phyloP scores from a whole-genome alignment of 371 early-diverging fungal species.

The Thermomucor indicae-seudaticae region DNA sequence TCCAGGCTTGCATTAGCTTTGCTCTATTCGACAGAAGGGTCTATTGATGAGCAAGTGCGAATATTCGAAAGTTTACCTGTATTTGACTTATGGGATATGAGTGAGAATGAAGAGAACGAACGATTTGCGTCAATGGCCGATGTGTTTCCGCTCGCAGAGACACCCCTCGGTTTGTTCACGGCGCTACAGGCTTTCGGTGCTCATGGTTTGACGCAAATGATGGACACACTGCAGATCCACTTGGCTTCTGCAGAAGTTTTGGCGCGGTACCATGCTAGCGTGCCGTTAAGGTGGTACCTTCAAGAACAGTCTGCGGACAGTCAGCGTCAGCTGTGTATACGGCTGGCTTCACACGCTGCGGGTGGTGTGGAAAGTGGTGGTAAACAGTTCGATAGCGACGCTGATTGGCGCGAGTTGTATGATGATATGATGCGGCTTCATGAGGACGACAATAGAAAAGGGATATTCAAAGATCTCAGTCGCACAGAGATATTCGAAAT shows the following conservation, averaged over 20 bases:
- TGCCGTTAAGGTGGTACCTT: constrained; percentile 62
- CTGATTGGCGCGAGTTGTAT: constrained; percentile 66
- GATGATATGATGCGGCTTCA: constrained; percentile 63
- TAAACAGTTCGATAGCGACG: constrained; percentile 56
- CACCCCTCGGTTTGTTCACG: constrained; percentile 28
- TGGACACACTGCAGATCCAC: constrained; percentile 63
- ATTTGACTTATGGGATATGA: constrained; percentile 46
- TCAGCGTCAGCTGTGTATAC: constrained; percentile 58
- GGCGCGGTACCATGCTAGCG: constrained; percentile 54
- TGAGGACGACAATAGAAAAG: constrained; percentile 32
- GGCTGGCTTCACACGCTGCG: constrained; percentile 63
- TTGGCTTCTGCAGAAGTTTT: constrained; percentile 64
- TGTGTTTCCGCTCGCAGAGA: constrained; percentile 11
- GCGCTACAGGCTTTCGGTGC: constrained; percentile 46
- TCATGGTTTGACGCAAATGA: constrained; percentile 49
- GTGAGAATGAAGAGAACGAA: constrained; percentile 13
- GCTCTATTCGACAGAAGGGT: constrained; percentile 40
- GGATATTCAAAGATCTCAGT: constrained; percentile 53
- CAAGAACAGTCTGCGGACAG: constrained; percentile 34
- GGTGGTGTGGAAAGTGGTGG: constrained; percentile 57
- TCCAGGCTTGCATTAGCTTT: constrained; percentile 52
- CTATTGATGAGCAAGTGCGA: constrained; percentile 47
- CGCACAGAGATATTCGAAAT: constrained; percentile 61
- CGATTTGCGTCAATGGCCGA: constrained; percentile 22
- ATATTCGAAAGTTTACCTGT: constrained; percentile 63